Percentiles rank a stretch among this genome's conserved stretches.
These are phyloP conservation scores for Eucalyptus guilfoylei DNA, from an alignment of 345 rosid species.

Conservation along the genomic window DNA sequence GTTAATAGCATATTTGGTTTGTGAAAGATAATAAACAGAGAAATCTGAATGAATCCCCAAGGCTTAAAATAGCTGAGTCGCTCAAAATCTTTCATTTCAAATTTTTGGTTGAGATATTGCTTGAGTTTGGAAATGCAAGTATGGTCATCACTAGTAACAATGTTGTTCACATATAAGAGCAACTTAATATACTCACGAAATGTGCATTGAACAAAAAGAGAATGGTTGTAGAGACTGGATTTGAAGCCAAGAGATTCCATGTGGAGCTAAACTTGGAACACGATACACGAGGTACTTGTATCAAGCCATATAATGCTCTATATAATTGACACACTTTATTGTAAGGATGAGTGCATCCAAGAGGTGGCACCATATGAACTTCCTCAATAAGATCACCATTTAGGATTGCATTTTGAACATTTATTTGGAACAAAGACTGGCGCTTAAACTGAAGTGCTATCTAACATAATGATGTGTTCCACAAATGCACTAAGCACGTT, in stretches of 20 bases:
- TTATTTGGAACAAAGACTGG: neutral
- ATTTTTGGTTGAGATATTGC: neutral
- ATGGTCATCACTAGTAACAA: neutral
- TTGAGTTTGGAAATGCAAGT: neutral
- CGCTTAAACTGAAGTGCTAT: neutral
- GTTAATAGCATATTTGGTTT: neutral
- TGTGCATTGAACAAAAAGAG: neutral
- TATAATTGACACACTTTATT: neutral
- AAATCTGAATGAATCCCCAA: neutral
- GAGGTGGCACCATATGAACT: neutral
- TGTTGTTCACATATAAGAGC: neutral
- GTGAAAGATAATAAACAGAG: neutral
- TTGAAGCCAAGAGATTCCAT: neutral
- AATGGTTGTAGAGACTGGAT: neutral
- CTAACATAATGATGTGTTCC: neutral
- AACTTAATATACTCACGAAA: neutral
- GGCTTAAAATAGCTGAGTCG: accelerated
- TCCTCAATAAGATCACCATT: neutral
- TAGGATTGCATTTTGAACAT: neutral
- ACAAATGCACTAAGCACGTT: neutral
- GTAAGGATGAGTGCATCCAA: neutral
- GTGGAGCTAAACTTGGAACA: neutral
- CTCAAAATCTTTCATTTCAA: neutral
- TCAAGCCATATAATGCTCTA: neutral
- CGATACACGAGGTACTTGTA: accelerated